Base-by-base conservation (phyloP, 1,284 basidiomycete species). In the Ceratobasidium sp. region DNA sequence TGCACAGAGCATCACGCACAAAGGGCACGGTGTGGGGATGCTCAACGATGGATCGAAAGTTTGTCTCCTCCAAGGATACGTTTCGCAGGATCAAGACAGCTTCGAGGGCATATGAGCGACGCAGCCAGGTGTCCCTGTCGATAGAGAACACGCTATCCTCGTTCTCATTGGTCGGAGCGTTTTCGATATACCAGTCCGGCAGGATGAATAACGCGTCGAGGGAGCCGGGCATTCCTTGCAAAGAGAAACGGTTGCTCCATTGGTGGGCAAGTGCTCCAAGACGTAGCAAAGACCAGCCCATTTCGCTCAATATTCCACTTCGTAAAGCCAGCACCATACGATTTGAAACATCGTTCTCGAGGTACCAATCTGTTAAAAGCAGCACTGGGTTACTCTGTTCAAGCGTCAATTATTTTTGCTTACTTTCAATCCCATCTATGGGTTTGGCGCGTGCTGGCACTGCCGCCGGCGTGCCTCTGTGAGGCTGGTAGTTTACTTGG, bases 271-370 rank as follows among this genome's bases (percentile, higher is more conserved):
- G 82, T 28, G 89, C 86, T 76, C 88, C 87, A 12, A 95, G 84
- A 64, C 91, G 87, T 77, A 92, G 88, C 60, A 95, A 84, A 14
- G 92, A 89, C 90, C 92, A 95, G 72, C 86, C 86, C 66, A 93
- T 84, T 77, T 95, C 93, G 3, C 84, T 80, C 73, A 88, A 83
- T 61, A 95, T 88, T 0, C 88, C 89, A 28, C 90, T 94, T 36
- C 87, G 86, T 56, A 95, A 81, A 2, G 92, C 87, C 12, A 95
- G 85, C 4, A 91, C 82, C 88, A 95, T 93, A 59, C 94, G 85
- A 78, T 95, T 95, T 77, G 83, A 88, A 0, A 88, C 83, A 2
- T 85, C 83, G 1, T 83, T 81, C 78, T 93, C 90, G 11, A 89
- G 90, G 76, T 92, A 93, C 89, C 90, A 92, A 77, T 89, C 92